Conservation (phyloP, 1,284 basidiomycete species). For the Coniferiporia sulphurascens region DNA sequence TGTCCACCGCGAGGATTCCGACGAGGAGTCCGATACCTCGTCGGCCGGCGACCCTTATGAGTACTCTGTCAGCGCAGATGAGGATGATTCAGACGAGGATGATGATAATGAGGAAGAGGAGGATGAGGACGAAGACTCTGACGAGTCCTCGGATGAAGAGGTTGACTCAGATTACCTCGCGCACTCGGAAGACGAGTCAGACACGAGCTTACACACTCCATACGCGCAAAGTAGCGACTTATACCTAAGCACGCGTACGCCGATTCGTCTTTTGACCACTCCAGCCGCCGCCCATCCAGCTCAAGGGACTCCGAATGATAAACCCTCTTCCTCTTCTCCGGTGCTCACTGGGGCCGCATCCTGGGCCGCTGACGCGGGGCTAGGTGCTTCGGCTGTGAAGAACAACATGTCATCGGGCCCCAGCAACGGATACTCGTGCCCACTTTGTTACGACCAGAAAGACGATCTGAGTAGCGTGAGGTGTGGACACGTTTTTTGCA, state of each 20-base stretch:
- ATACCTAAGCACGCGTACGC: background rate
- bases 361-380: no score
- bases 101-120: background rate
- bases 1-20: background rate
- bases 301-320: background rate
- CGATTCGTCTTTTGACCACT: background rate
- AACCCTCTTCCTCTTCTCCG: background rate
- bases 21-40: no score
- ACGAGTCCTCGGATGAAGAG: background rate
- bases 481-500: conserved; percentile 17
- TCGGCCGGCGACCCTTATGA: background rate
- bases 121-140: background rate
- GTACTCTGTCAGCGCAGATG: background rate
- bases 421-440: conserved; percentile 6
- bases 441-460: conserved; percentile 9
- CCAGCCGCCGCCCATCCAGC: background rate
- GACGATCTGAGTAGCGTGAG: conserved; percentile 5
- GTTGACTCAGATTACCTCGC: background rate
- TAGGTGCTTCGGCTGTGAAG: background rate
- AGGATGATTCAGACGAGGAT: background rate
- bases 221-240: background rate
- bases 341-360: background rate
- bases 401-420: background rate
- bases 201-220: background rate
- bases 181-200: conserved; percentile 1